These are phyloP conservation scores for Amanita inopinata DNA, from an alignment of 768 basidiomycete genomes.

Conservation along the genomic window DNA sequence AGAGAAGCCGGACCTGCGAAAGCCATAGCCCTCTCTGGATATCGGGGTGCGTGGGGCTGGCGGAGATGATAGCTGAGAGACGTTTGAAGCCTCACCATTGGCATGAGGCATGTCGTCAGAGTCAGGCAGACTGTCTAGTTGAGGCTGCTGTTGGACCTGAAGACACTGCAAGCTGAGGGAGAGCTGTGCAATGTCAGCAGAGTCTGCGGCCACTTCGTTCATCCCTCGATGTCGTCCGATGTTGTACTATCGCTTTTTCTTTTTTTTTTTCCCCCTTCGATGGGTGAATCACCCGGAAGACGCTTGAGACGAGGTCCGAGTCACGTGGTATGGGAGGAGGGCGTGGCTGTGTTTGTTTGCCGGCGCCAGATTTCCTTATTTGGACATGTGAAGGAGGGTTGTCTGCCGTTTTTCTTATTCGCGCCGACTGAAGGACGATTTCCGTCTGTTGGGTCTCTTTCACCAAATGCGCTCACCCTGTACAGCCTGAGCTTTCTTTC, in stretches of 20 bases:
- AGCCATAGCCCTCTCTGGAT: constrained; percentile 73
- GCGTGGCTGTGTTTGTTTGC: constrained; percentile 11
- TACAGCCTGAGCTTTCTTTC: constrained; percentile 25
- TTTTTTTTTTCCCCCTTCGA: no score
- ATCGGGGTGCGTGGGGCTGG: constrained; percentile 22
- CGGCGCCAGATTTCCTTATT: constrained; percentile 18
- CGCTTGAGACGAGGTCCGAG: no score
- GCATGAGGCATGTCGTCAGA: constrained; percentile 10
- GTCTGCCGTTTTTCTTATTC: constrained; percentile 16
- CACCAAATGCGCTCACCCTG: constrained; percentile 35
- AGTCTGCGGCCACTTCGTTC: no score
- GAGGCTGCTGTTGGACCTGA: constrained; percentile 23
- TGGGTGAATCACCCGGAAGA: no score
- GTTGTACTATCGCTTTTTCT: no score
- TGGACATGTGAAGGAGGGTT: constrained; percentile 27
- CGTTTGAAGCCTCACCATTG: background rate
- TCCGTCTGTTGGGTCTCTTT: constrained; percentile 30
- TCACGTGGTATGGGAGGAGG: background rate
- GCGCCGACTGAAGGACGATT: constrained; percentile 14
- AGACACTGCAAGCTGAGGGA: constrained; percentile 39
- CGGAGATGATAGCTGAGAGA: constrained; percentile 19
- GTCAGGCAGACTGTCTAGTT: background rate
- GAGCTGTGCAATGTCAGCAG: constrained; percentile 29
- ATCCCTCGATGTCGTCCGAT: no score
- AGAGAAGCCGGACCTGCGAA: constrained; percentile 59